phyloP scores from a whole-genome alignment of 768 basidiomycete genomes.

The Auricularia sp. region DNA sequence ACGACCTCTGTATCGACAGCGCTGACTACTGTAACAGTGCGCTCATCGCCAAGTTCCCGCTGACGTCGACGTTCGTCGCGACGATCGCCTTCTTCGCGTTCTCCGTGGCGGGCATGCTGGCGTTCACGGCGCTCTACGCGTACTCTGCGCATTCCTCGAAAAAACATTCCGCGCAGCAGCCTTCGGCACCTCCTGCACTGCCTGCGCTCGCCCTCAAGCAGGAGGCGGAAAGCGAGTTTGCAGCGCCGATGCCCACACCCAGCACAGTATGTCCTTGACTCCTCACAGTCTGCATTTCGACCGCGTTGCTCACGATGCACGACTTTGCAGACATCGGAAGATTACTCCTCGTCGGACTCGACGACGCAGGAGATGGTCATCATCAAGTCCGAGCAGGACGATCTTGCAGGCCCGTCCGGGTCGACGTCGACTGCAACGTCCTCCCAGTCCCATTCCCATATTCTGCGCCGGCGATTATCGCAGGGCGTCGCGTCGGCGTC shows the following conservation, averaged over 20 bases:
- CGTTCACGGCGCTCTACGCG: conserved; percentile 21
- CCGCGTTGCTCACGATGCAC: neutral
- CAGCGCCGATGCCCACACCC: neutral
- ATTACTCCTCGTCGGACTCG: neutral
- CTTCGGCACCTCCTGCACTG: neutral
- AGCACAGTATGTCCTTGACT: neutral
- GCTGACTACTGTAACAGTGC: conserved; percentile 34
- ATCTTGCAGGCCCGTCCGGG: neutral
- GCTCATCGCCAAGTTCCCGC: conserved; percentile 57
- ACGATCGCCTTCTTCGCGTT: conserved; percentile 23
- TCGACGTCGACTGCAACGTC: neutral
- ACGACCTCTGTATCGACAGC: neutral
- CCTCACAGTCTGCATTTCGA: neutral
- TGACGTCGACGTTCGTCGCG: conserved; percentile 39
- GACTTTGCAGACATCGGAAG: neutral
- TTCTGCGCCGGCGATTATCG: neutral
- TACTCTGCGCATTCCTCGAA: conserved; percentile 12
- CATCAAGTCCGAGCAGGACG: neutral
- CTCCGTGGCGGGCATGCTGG: conserved; percentile 11
- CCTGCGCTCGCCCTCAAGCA: neutral
- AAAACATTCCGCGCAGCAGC: neutral
- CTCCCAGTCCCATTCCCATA: neutral
- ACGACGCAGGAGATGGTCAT: neutral
- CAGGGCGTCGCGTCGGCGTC: neutral
- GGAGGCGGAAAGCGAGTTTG: neutral